Base-by-base conservation (phyloP, 1,284 basidiomycete genomes). In the Rugosomyces carneus region DNA sequence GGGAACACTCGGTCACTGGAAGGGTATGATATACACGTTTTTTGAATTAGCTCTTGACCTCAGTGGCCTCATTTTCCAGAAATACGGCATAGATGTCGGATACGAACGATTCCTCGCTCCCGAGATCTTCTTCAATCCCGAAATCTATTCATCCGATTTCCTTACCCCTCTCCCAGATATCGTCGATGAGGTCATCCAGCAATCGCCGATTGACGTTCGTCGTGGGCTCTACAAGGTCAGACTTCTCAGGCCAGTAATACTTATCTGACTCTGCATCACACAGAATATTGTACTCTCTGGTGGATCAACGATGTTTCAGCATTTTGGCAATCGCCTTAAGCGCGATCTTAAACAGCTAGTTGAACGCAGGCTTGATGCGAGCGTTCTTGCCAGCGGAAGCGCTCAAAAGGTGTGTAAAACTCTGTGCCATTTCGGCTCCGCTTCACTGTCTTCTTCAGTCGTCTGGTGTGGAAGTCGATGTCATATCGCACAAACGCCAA, bases 101-200 rank as follows among this genome's bases (percentile, higher is more conserved):
- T 99, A 98, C 69, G 96, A 99, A 68, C 91, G 96, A 29, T 99
- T 99, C 80, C 82, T 99, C 32, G 95, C 95, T 0, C 93, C 96
- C 3, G 96, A 99, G 65, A 96, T 99, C 63, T 98, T 99, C 74
- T 99, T 99, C 80, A 99, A 99, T 70, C 96, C 96, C 9, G 96
- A 99, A 65, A 97, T 99, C 58, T 92, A 89, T 65, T 95, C 91
- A 0, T 96, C 93, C 38, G 96, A 99, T 68, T 99, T 98, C 77
- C 70, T 99, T 51, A 98, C 95, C 1, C 96, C 96, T 3, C 77
- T 99, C 2, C 94, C 96, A 0, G 85, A 97, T 54, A 92, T 99
- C 35, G 96, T 99, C 47, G 96, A 99, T 60, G 82, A 82, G 47
- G 95, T 97, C 49, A 98, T 99, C 56, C 93, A 96, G 65, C 80